Evolutionary conservation across 768 basidiomycete species (phyloP).

Genomic region (Floccularia luteovirens): DNA sequence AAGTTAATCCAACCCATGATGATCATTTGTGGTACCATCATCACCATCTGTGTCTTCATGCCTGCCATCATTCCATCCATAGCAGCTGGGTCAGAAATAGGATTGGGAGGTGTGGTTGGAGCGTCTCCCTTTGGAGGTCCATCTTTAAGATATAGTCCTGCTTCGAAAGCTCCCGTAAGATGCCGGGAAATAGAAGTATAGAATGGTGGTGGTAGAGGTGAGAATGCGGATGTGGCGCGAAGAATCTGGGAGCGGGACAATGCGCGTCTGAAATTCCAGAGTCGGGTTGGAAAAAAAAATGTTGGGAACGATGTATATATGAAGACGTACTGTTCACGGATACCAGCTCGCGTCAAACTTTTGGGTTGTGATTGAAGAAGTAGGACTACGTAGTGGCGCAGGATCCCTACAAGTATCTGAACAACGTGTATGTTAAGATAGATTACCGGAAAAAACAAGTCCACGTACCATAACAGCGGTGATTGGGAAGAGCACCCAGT

Average conservation of each 20-base stretch:
- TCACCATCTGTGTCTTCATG: constrained; percentile 98
- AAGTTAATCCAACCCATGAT: constrained; percentile 99
- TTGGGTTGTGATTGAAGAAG: constrained; percentile 82
- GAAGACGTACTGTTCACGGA: constrained; percentile 84
- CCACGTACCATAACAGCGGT: constrained; percentile 87
- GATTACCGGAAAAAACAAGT: not conserved
- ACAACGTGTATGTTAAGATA: not conserved
- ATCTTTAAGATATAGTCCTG: constrained; percentile 83
- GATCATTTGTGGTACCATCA: constrained; percentile 98
- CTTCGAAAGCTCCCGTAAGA: constrained; percentile 62
- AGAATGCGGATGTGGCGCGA: constrained; percentile 71
- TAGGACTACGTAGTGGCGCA: constrained; percentile 87
- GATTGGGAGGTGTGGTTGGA: constrained; percentile 60
- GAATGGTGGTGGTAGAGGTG: constrained; percentile 68
- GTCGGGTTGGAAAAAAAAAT: not conserved
- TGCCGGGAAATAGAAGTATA: constrained; percentile 72
- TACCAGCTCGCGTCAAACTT: constrained; percentile 64
- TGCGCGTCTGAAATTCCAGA: constrained; percentile 44
- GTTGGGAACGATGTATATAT: not conserved
- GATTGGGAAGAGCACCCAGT: constrained; percentile 93
- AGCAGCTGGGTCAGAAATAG: constrained; percentile 79
- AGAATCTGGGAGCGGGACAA: constrained; percentile 80
- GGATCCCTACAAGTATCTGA: constrained; percentile 87
- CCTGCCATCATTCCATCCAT: constrained; percentile 99
- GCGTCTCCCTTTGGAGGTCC: constrained; percentile 63